phyloP scores from a whole-genome alignment of 306 rosid genomes.

The Gastrolobium villosum region DNA sequence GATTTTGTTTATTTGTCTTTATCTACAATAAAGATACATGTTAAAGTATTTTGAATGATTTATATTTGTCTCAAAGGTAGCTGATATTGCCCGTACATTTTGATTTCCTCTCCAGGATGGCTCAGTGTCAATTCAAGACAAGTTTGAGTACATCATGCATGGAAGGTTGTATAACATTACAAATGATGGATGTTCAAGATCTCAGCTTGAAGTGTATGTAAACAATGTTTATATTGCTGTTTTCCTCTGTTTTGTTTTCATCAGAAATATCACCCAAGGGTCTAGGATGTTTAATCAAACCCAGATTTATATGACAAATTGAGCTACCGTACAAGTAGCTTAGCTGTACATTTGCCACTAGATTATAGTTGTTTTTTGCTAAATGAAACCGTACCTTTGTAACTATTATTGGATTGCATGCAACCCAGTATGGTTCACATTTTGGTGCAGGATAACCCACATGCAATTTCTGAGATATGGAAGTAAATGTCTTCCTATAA shows the following conservation, averaged over 20 bases:
- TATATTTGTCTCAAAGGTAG: constrained; percentile 19
- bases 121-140: constrained; percentile 76
- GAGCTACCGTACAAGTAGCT: not conserved
- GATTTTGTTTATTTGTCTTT: not conserved
- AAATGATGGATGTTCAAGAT: constrained; percentile 57
- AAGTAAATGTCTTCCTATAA: not conserved
- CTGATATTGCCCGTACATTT: constrained; percentile 32
- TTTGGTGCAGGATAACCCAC: not conserved
- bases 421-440: not conserved
- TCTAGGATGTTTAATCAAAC: constrained; percentile 16
- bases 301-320: not conserved
- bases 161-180: constrained; percentile 75
- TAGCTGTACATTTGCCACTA: not conserved
- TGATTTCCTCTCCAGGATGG: constrained; percentile 68
- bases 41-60: constrained; percentile 21
- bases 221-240: constrained; percentile 20
- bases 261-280: not conserved
- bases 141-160: constrained; percentile 94
- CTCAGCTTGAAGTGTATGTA: constrained; percentile 73
- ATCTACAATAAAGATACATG: constrained; percentile 5
- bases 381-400: not conserved
- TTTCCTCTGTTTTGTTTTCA: constrained; percentile 18
- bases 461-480: constrained; percentile 12
- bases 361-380: not conserved
- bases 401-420: not conserved